These are phyloP conservation scores for Geosmithia putterillii DNA, from an alignment of 2,329 filamentous ascomycete genomes.

Conservation along the genomic window DNA sequence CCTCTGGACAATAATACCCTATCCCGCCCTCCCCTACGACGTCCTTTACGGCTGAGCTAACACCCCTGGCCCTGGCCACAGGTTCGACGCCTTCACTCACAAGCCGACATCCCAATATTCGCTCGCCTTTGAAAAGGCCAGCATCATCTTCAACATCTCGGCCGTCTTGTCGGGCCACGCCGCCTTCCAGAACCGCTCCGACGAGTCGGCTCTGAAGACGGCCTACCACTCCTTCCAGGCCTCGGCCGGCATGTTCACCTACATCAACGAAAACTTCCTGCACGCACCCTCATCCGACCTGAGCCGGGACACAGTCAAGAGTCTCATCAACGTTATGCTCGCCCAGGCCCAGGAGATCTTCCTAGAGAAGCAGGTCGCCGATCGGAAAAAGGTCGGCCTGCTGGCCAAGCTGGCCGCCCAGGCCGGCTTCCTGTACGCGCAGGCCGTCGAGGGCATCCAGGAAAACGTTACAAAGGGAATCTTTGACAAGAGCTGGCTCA, in stretches of 20 bases:
- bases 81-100: conserved; percentile 99
- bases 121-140: conserved; percentile 94
- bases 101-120: conserved; percentile 96
- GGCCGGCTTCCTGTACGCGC: conserved; percentile 74
- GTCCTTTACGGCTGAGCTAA: no score
- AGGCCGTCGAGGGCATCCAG: conserved; percentile 81
- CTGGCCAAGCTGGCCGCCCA: conserved; percentile 90
- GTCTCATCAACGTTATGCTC: conserved; percentile 81
- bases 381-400: conserved; percentile 84
- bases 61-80: conserved; percentile 20
- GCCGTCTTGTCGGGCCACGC: conserved; percentile 94
- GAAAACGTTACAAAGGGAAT: conserved; percentile 84
- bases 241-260: conserved; percentile 98
- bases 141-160: conserved; percentile 98
- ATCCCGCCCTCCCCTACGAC: not conserved
- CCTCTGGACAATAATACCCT: no score
- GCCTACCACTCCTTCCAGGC: conserved; percentile 98
- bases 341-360: conserved; percentile 97
- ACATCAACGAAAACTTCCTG: conserved; percentile 99
- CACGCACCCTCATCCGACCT: conserved; percentile 95
- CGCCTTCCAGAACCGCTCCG: conserved; percentile 79
- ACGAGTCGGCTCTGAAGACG: conserved; percentile 87
- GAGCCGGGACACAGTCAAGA: conserved; percentile 91
- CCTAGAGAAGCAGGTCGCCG: conserved; percentile 85
- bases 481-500: conserved; percentile 89